A percentile compares a stretch with the other conserved stretches of the same genome.
Evolutionary conservation across 352 stramenopile genomes (phyloP).

Genomic region (Globisporangium yorkense): DNA sequence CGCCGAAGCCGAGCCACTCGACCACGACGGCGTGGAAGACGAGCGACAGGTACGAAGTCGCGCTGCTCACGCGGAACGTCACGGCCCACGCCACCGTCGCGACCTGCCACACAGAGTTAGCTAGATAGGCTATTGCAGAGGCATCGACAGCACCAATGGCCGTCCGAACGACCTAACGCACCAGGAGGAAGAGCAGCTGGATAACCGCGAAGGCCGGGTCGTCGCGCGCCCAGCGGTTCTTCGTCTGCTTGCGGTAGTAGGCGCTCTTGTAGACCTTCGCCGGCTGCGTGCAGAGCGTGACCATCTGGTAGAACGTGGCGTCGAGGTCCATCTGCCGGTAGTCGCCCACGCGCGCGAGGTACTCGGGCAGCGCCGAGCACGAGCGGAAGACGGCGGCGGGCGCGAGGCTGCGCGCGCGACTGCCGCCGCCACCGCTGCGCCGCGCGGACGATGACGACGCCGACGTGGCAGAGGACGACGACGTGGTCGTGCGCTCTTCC

Average conservation of each 20-base stretch:
- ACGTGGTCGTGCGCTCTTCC: constrained; percentile 5
- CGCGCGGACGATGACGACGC: background rate
- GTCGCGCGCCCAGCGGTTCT: constrained; percentile 98
- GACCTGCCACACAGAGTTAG: constrained; percentile 13
- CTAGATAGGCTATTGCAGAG: background rate
- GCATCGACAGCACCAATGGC: background rate
- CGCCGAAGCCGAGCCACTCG: constrained; percentile 76
- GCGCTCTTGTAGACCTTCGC: constrained; percentile 86
- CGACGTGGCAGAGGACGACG: background rate
- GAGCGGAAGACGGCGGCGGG: constrained; percentile 54
- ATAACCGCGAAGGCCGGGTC: constrained; percentile 96
- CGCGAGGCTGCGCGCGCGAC: constrained; percentile 3
- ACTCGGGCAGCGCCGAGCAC: constrained; percentile 73
- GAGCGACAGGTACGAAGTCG: constrained; percentile 47
- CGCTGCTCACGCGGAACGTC: constrained; percentile 55
- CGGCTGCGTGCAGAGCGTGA: constrained; percentile 79
- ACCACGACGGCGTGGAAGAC: constrained; percentile 75
- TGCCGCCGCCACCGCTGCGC: background rate
- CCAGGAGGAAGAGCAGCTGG: constrained; percentile 89
- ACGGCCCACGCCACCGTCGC: constrained; percentile 77
- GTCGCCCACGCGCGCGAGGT: constrained; percentile 74
- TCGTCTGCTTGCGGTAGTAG: constrained; percentile 92
- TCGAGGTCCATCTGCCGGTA: constrained; percentile 88
- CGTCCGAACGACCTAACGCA: constrained; percentile 8
- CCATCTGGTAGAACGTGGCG: constrained; percentile 87